These are phyloP conservation scores for Penicillium crustosum DNA, from an alignment of 2,329 filamentous ascomycete species.

Conservation along the genomic window DNA sequence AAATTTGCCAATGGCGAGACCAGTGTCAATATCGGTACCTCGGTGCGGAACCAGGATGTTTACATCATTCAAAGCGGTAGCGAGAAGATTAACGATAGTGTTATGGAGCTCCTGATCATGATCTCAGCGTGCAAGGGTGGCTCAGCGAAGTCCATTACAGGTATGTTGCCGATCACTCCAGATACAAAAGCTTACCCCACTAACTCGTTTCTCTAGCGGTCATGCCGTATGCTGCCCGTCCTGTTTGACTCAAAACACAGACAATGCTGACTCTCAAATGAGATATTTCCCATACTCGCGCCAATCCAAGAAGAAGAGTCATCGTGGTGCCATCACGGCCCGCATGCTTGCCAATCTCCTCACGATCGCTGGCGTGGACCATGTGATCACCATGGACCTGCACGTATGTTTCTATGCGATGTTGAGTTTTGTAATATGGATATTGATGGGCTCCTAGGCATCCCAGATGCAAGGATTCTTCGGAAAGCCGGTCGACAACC, in stretches of 20 bases:
- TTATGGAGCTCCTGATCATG: constrained; percentile 99
- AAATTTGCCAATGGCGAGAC: constrained; percentile 72
- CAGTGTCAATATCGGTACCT: constrained; percentile 64
- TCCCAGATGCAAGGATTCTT: constrained; percentile 99
- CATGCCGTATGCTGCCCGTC: constrained; percentile 47
- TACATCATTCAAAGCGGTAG: constrained; percentile 98
- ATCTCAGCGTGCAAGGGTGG: constrained; percentile 98
- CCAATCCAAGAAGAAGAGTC: constrained; percentile 98
- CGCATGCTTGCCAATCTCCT: constrained; percentile 96
- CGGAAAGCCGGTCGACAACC: constrained; percentile 93
- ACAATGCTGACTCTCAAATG: constrained; percentile 41
- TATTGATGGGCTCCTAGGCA: constrained; percentile 48
- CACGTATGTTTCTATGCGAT: constrained; percentile 57
- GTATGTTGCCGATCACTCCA: constrained; percentile 53
- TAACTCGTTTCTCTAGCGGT: constrained; percentile 36
- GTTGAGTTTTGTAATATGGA: constrained; percentile 2
- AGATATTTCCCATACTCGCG: constrained; percentile 97
- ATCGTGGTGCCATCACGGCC: constrained; percentile 92
- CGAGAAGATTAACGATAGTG: constrained; percentile 93
- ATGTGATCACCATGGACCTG: constrained; percentile 95
- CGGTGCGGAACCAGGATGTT: constrained; percentile 95
- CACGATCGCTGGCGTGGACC: constrained; percentile 88
- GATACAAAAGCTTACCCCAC: constrained; percentile 18
- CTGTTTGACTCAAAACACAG: constrained; percentile 28
- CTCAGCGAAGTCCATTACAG: constrained; percentile 93